phyloP scores from a whole-genome alignment of 306 rosid genomes.

The Leucaena leucocephala region DNA sequence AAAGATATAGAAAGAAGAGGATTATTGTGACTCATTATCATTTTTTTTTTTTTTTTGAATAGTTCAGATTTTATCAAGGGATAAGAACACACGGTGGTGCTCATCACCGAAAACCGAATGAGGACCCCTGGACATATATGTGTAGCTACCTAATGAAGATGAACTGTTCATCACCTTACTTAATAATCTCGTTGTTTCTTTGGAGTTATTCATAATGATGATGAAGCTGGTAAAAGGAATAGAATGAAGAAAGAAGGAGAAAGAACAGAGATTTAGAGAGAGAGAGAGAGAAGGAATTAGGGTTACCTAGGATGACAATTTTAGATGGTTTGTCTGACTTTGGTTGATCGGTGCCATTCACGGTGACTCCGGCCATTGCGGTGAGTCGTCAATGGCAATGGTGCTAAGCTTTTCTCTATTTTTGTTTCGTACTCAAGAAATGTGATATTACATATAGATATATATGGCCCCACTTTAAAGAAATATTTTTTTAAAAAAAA shows the following conservation, averaged over 20 bases:
- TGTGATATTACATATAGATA: neutral
- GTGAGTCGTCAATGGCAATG: neutral
- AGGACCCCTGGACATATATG: no score
- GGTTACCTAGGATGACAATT: neutral
- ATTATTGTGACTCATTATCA: no score
- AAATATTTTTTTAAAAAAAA: no score
- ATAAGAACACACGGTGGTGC: no score
- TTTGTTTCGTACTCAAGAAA: neutral
- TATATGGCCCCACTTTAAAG: no score
- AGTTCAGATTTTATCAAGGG: no score
- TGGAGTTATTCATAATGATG: neutral
- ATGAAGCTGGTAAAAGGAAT: neutral
- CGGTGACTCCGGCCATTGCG: slow-evolving; percentile 30
- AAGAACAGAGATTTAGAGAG: neutral
- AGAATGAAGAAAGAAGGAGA: neutral
- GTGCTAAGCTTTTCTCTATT: neutral
- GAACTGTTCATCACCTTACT: no score
- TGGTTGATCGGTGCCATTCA: neutral
- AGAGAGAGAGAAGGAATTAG: neutral
- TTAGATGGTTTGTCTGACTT: slow-evolving; percentile 5
- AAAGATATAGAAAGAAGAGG: neutral
- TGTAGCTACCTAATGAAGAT: no score
- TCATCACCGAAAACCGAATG: no score
- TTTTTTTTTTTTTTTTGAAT: no score
- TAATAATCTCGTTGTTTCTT: no score